phyloP scores from a whole-genome alignment of 2,329 filamentous ascomycete genomes.

The Colletotrichum somersetense region DNA sequence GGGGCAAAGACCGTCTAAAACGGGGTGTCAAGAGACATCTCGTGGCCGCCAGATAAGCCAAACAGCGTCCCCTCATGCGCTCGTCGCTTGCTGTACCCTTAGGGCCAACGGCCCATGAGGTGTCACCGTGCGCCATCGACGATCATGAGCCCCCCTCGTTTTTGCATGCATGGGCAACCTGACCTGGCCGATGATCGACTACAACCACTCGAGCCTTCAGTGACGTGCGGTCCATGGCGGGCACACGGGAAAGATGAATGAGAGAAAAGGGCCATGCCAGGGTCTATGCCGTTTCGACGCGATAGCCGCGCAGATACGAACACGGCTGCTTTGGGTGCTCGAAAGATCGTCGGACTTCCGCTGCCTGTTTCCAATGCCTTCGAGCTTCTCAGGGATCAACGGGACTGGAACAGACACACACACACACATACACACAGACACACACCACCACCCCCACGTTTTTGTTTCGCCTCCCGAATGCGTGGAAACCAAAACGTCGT shows the following conservation, averaged over 20 bases:
- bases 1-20: constrained; percentile 11
- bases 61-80: constrained; percentile 6
- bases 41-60: constrained; percentile 24
- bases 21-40: neutral
- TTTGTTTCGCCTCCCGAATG: neutral
- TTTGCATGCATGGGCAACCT: constrained; percentile 36
- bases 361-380: neutral
- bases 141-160: constrained; percentile 16
- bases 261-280: neutral
- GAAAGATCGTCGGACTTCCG: neutral
- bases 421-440: too few relatives aligned
- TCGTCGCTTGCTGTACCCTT: neutral
- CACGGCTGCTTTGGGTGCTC: neutral
- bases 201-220: neutral
- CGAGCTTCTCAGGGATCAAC: neutral
- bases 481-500: neutral
- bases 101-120: neutral
- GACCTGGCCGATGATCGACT: constrained; percentile 11
- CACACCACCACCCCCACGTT: neutral
- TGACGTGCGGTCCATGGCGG: neutral
- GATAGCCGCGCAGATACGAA: neutral
- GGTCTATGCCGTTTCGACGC: neutral
- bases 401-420: neutral
- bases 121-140: neutral
- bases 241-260: neutral